Evolutionary conservation across 2,329 filamentous ascomycete species (phyloP), one percentile per base, ranked within the genome.

Genomic region (Emergomyces orientalis): DNA sequence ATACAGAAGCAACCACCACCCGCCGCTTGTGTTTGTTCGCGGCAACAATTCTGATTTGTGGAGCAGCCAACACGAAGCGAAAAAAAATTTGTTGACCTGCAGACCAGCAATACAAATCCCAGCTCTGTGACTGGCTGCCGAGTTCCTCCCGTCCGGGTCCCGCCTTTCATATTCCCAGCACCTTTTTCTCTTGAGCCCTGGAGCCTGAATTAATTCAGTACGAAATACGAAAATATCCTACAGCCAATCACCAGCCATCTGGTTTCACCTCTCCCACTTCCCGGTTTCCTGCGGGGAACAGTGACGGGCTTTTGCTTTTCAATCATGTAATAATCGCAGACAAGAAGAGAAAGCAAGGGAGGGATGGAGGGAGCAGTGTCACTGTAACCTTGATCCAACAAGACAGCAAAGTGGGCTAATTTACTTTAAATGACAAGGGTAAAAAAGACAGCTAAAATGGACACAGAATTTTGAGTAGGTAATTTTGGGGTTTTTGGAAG

Each of bases 31-130:
- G 61, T 19, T 17, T 60, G 45, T 52, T 41, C 32, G 14, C 30
- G 9, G 27, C 43, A 34, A 8, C 59, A 37, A 22, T n/a, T 30
- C 49, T 62, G 25, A 43, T 57, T 57, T 62, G 49, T 57, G 41
- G 49, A 43, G 51, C 34, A 4, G 8, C 49, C 22, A 27, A 2
- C 54, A 32, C 59, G 47, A 43, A 64, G 52, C 47, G 54, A 43
- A 65, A 67, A 67, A 66, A 61, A 62, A 62, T 64, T 62, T 27
- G 59, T 43, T 63, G 65, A 59, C 63, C 65, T 67, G 65, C 64
- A 67, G 65, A 65, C 64, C 64, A 61, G 47, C 32, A 62, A 61
- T 66, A 45, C 56, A 61, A 65, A 65, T 65, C 43, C 32, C 51
- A 13, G 52, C 25, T 8, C 45, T 27, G 37, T 65, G 60, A 65